Conservation (phyloP, 495 filamentous ascomycete genomes). For the Neurospora intermedia region DNA sequence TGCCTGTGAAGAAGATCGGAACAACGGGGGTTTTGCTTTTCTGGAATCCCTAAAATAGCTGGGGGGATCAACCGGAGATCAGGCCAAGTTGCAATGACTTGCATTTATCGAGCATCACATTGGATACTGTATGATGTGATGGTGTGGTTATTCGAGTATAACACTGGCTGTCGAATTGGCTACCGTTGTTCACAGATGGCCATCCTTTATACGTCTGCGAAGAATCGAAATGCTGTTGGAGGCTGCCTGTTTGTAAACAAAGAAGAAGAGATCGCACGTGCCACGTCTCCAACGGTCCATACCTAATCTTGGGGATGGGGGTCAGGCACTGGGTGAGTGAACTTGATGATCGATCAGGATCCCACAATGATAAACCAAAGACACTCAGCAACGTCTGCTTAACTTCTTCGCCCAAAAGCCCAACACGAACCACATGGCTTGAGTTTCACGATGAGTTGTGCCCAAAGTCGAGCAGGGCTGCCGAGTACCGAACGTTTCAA, state of each 20-base stretch:
- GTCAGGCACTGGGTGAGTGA: not conserved
- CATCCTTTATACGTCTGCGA: not conserved
- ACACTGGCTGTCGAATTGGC: not conserved
- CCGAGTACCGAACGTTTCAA: not conserved
- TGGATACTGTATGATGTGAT: not conserved
- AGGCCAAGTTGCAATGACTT: not conserved
- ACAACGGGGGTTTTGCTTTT: not conserved
- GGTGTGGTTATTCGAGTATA: not conserved
- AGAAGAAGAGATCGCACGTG: not conserved
- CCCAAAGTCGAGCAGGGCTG: not conserved
- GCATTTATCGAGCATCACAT: not conserved
- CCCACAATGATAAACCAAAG: not conserved
- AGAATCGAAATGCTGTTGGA: not conserved
- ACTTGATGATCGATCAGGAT: not conserved
- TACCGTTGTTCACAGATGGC: not conserved
- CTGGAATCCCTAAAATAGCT: not conserved
- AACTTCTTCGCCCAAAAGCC: not conserved
- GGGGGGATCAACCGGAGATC: not conserved
- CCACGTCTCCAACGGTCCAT: not conserved
- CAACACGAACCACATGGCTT: not conserved
- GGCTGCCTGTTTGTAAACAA: not conserved
- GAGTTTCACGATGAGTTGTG: not conserved
- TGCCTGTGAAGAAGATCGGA: not conserved
- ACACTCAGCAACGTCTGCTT: not conserved
- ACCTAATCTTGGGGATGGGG: not conserved